Base-by-base conservation (phyloP, 176 grass and related monocot species). In the Carex littledalei region DNA sequence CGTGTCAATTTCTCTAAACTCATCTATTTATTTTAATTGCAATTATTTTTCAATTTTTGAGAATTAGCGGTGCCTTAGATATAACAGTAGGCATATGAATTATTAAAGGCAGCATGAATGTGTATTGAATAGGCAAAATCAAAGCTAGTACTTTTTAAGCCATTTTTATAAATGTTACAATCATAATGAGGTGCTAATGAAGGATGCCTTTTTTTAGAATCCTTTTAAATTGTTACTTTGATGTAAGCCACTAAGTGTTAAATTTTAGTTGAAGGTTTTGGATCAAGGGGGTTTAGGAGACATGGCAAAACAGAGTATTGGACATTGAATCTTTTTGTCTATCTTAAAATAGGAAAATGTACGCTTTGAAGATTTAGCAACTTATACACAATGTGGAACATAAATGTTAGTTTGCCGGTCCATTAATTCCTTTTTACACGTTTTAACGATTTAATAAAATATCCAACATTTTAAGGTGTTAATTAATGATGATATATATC, bases 241-340 rank as follows among this genome's bases (percentile, higher is more conserved):
- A 6, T 14, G 22, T 16, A 47, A 13, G 64, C 21, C 67, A 35
- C 16, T 35, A 70, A 84, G 65, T 55, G 49, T 54, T 70, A 53
- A 84, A 60, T 53, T 52, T 54, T 31, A 52, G 18, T 32, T 17
- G 12, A 56, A 84, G 49, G 22, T 34, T 59, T 59, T 56, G 8
- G 29, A 84, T 84, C 57, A 83, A 73, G 47, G 32, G 65, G 11
- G 12, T 29, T 68, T 47, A 78, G 50, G 16, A 78, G 67, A 72
- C 64, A 70, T 83, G 59, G 58, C 11, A 66, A 41, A 84, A 49
- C 81, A 69, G 45, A 50, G 41, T 8, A 69, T 58, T 17, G 31
- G 4, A 34, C 82, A 68, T 71, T 26, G 41, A 84, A 74, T 72
- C 63, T 84, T 21, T 84, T 66, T 84, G 82, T 74, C 22, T 58